Evolutionary conservation across 148 eudicot genomes (phyloP).

Genomic region (Simmondsia chinensis): DNA sequence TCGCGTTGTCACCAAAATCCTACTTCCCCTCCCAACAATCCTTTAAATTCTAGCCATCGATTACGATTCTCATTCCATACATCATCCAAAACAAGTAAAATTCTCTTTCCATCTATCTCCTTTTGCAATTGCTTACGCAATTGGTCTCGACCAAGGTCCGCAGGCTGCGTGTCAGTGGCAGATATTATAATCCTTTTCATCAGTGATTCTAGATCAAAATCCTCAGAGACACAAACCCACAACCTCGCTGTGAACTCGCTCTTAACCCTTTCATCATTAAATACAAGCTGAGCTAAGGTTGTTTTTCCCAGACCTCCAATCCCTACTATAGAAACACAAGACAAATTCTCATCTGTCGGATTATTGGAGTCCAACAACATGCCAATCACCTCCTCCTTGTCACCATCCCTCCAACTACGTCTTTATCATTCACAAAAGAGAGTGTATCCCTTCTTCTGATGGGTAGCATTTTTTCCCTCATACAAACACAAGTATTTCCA

Average conservation of each 20-base stretch:
- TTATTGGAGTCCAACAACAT: not conserved
- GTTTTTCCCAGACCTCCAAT: constrained; percentile 28
- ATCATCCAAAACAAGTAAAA: constrained; percentile 23
- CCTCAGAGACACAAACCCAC: constrained; percentile 18
- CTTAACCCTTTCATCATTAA: constrained; percentile 7
- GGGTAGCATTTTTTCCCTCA: not conserved
- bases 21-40: constrained; percentile 13
- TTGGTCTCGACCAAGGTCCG: constrained; percentile 7
- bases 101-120: constrained; percentile 7
- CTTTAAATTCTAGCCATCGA: constrained; percentile 11
- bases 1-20: constrained; percentile 26
- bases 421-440: too few species aligned
- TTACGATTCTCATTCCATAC: constrained; percentile 19
- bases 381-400: constrained; percentile 3
- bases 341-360: constrained; percentile 1
- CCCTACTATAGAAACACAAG: constrained; percentile 16
- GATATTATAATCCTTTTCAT: constrained; percentile 13
- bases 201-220: constrained; percentile 7
- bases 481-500: constrained; percentile 4
- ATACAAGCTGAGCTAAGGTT: constrained; percentile 13
- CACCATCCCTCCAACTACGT: constrained; percentile 15
- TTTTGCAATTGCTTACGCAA: constrained; percentile 2
- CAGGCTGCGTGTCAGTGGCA: constrained; percentile 2
- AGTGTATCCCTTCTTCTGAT: constrained; percentile 9
- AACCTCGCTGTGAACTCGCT: constrained; percentile 12